Evolutionary conservation across 495 filamentous ascomycete genomes (phyloP), one percentile per base, ranked within the genome.

Genomic region (Podospora comata): DNA sequence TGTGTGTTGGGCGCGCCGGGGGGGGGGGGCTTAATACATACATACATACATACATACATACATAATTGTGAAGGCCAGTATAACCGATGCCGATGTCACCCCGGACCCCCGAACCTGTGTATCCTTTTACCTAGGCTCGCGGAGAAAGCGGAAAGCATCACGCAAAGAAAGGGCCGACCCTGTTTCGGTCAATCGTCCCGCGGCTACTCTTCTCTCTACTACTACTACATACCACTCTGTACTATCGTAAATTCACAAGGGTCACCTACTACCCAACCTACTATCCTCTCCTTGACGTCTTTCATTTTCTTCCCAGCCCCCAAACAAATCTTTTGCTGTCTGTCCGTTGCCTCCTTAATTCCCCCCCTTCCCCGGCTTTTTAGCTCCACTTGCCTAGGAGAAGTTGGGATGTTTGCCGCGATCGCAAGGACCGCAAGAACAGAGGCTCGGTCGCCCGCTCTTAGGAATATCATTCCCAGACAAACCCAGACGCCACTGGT

Each of bases 371-470:
- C 59, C 30, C 16, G 59, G 26, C 23, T 63, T 48, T 34, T 34
- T 63, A 39, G 61, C 57, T 55, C 62, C 62, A 55, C 58, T 55
- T 59, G 5, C 44, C 60, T 34, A 66, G 27, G 26, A 65, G 30
- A 67, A 64, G 28, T 71, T 67, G 27, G 70, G 70, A 78, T 78
- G 76, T 78, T 78, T 68, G 64, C 75, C 69, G 64, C 68, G 56
- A 69, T 77, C 66, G 70, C 69, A 64, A 55, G 75, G 57, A 69
- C 76, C 67, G 71, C 70, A 64, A 55, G 75, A 54, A 69, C 71
- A 73, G 74, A 75, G 72, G 72, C 74, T 70, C 74, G 75, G 74
- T 79, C 75, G 70, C 68, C 77, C 67, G 69, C 72, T 55, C 69
- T 77, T 60, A 75, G 73, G 67, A 69, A 71, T 67, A 67, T 77